Percentiles rank a stretch among this genome's conserved stretches.
phyloP scores from a whole-genome alignment of 352 stramenopile species.

The Globisporangium emineosum region DNA sequence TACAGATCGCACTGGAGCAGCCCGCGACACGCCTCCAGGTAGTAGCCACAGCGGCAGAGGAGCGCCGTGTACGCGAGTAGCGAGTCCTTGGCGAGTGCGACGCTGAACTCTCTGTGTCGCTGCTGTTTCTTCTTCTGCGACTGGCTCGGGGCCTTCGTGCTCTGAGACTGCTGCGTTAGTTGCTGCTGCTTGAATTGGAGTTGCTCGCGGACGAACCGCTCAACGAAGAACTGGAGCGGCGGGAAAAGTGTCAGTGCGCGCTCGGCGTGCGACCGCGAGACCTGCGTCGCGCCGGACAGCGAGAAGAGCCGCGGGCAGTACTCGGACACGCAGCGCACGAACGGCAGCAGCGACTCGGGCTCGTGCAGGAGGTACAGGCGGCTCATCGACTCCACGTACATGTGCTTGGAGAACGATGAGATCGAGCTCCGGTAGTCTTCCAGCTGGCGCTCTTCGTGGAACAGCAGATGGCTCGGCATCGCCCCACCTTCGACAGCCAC shows the following conservation, averaged over 20 bases:
- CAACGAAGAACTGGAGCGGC: conserved; percentile 43
- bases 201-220: conserved; percentile 22
- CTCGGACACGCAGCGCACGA: conserved; percentile 54
- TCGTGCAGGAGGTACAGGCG: conserved; percentile 78
- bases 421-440: conserved; percentile 65
- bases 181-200: conserved; percentile 12
- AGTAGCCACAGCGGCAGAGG: conserved; percentile 45
- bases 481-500: background rate
- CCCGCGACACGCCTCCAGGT: conserved; percentile 52
- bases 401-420: conserved; percentile 82
- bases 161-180: background rate
- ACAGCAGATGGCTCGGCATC: conserved; percentile 69
- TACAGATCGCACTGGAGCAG: conserved; percentile 64
- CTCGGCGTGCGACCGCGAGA: conserved; percentile 59
- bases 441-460: conserved; percentile 74
- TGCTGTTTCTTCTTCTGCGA: conserved; percentile 8
- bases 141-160: background rate
- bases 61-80: conserved; percentile 64
- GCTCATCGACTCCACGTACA: conserved; percentile 85
- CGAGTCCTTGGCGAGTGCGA: conserved; percentile 25
- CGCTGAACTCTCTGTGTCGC: conserved; percentile 9
- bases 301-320: conserved; percentile 70
- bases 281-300: conserved; percentile 36
- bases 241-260: conserved; percentile 65
- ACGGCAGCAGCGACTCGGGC: conserved; percentile 45